Evolutionary conservation across 208 protist genomes (phyloP).

Genomic region (Phytomonas sp.): DNA sequence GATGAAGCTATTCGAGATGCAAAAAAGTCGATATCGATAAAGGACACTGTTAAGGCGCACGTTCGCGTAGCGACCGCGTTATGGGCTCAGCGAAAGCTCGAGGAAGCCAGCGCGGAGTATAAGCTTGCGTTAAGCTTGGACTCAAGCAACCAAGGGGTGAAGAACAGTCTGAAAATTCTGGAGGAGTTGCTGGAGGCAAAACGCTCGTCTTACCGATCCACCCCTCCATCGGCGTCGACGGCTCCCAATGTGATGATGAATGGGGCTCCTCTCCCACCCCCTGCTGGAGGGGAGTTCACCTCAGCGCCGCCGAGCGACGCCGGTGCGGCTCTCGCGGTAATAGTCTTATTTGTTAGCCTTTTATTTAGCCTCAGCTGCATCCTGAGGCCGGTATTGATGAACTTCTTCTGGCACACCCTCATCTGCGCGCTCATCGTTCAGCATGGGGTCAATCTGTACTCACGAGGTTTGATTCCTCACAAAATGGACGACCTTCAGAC

Average conservation of each 20-base stretch:
- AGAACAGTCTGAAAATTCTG: conserved; percentile 28
- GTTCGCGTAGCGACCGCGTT: conserved; percentile 44
- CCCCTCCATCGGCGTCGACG: not conserved
- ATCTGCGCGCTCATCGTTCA: conserved; percentile 33
- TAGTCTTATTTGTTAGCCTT: conserved; percentile 13
- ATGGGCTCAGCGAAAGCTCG: conserved; percentile 42
- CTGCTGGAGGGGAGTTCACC: conserved; percentile 30
- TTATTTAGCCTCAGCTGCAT: conserved; percentile 18
- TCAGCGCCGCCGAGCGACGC: conserved; percentile 19
- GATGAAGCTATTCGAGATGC: conserved; percentile 64
- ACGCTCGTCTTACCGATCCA: not conserved
- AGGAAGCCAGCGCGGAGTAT: conserved; percentile 43
- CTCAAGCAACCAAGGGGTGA: conserved; percentile 26
- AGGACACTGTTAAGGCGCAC: conserved; percentile 63
- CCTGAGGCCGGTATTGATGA: conserved; percentile 16
- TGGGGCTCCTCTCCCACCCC: conserved; percentile 4
- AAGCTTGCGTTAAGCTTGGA: conserved; percentile 38
- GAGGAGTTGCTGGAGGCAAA: conserved; percentile 25
- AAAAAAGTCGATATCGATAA: conserved; percentile 32
- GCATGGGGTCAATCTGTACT: conserved; percentile 34
- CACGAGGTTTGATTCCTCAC: conserved; percentile 27
- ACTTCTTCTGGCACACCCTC: conserved; percentile 26
- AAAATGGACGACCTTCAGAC: conserved; percentile 28
- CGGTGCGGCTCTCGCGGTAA: conserved; percentile 20
- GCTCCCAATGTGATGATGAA: not conserved